These are phyloP conservation scores for Forsythia viridissima DNA, from an alignment of 257 asterid genomes.

Conservation along the genomic window DNA sequence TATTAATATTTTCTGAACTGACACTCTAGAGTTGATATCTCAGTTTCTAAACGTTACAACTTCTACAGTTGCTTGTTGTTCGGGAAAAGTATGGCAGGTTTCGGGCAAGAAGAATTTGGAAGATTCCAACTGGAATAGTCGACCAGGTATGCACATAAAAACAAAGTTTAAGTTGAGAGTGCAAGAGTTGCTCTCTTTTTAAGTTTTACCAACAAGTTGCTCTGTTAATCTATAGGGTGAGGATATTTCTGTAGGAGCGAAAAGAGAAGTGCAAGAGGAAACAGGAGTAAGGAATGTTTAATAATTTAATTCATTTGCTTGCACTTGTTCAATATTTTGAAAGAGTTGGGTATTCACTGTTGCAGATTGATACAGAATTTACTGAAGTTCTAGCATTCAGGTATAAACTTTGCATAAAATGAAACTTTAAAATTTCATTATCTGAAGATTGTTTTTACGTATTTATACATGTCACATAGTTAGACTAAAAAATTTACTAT, in stretches of 20 bases:
- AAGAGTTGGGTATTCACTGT: slow-evolving; percentile 7
- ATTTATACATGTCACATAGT: background rate
- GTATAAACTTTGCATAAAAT: slow-evolving; percentile 15
- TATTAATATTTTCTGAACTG: background rate
- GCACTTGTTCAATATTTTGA: slow-evolving; percentile 25
- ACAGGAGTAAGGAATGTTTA: slow-evolving; percentile 62
- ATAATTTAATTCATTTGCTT: slow-evolving; percentile 7
- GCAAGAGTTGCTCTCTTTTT: slow-evolving; percentile 3
- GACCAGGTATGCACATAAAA: slow-evolving; percentile 51
- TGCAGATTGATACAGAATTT: slow-evolving; percentile 57
- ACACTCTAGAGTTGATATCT: background rate
- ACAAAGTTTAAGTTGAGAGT: background rate
- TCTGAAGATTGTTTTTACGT: background rate
- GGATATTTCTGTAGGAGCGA: slow-evolving; percentile 60
- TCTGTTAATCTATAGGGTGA: slow-evolving; percentile 58
- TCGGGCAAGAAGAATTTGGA: slow-evolving; percentile 63
- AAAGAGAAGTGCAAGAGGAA: slow-evolving; percentile 81
- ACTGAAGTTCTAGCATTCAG: slow-evolving; percentile 50
- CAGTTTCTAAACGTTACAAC: slow-evolving; percentile 1
- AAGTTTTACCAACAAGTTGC: background rate
- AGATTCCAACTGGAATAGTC: slow-evolving; percentile 74
- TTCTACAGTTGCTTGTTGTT: slow-evolving; percentile 69
- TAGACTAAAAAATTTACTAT: background rate
- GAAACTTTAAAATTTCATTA: background rate
- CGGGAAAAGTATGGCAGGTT: slow-evolving; percentile 63